A percentile compares a stretch with the other conserved stretches of the same genome.
These are phyloP conservation scores for Echeveria elegans DNA, from an alignment of 164 flowering plant genomes.

Conservation along the genomic window DNA sequence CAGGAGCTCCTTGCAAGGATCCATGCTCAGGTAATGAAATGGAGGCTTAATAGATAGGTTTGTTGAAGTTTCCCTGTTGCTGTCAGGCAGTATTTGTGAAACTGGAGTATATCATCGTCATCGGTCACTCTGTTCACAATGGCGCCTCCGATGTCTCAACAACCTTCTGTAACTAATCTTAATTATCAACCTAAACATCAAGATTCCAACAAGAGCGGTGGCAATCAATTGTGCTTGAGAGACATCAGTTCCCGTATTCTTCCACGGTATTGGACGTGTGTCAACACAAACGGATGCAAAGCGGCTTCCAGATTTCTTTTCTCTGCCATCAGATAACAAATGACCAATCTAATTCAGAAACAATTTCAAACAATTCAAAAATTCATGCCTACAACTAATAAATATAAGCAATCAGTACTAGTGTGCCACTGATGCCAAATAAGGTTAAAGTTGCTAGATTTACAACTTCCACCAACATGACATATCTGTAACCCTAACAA, in stretches of 20 bases:
- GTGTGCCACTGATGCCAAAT: no score
- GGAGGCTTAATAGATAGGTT: no score
- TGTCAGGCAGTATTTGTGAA: no score
- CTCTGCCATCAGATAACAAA: conserved; percentile 18
- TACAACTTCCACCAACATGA: no score
- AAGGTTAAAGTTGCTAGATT: no score
- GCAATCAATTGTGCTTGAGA: conserved; percentile 13
- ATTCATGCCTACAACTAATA: not conserved
- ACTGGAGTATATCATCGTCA: not conserved
- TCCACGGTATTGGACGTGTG: conserved; percentile 15
- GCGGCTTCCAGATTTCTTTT: conserved; percentile 21
- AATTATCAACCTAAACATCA: conserved; percentile 17
- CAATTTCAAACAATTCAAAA: not conserved
- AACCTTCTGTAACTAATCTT: conserved; percentile 12
- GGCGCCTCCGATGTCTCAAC: conserved; percentile 8
- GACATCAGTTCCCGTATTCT: conserved; percentile 17
- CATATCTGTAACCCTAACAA: no score
- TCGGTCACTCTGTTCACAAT: not conserved
- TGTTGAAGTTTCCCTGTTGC: no score
- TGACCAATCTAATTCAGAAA: not conserved
- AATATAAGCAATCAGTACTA: no score
- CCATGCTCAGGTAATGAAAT: no score
- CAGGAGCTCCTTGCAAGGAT: no score
- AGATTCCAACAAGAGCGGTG: conserved; percentile 19
- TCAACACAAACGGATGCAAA: conserved; percentile 38